Conservation (phyloP, 163 green algal species). For the Chloromonas sp. region DNA sequence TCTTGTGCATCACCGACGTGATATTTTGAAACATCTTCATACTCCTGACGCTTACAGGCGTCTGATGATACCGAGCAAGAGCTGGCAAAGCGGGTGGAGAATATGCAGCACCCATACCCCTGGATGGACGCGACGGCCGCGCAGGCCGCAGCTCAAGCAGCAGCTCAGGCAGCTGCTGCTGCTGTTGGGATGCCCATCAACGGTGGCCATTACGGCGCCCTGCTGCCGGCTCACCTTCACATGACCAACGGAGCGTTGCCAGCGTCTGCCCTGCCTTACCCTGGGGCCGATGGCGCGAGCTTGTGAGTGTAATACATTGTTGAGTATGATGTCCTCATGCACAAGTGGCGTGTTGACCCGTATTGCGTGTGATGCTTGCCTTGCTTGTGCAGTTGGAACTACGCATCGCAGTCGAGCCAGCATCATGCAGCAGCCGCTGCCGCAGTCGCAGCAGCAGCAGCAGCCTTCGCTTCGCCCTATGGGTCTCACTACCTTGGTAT, state of each 20-base stretch:
- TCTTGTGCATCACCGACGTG: no score
- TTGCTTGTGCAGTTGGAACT: not conserved
- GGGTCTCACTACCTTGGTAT: not conserved
- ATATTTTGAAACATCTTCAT: no score
- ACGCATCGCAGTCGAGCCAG: not conserved
- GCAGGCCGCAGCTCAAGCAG: not conserved
- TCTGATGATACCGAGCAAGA: not conserved
- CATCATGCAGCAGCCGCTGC: not conserved
- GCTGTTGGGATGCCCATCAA: constrained; percentile 8
- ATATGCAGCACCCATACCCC: not conserved
- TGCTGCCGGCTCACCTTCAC: not conserved
- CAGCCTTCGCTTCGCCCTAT: not conserved
- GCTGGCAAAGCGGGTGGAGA: not conserved
- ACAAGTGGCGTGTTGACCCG: not conserved
- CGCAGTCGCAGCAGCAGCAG: not conserved
- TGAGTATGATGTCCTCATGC: not conserved
- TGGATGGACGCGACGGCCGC: not conserved
- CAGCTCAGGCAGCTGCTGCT: constrained; percentile 15
- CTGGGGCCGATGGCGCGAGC: not conserved
- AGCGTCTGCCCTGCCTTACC: not conserved
- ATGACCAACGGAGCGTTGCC: not conserved
- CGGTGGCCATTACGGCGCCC: not conserved
- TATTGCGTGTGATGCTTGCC: not conserved
- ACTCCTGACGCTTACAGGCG: not conserved
- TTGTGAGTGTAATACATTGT: not conserved